Percentiles rank a stretch among this genome's conserved stretches.
Conservation (phyloP, 352 stramenopile genomes). For the Pythium plurisporium region DNA sequence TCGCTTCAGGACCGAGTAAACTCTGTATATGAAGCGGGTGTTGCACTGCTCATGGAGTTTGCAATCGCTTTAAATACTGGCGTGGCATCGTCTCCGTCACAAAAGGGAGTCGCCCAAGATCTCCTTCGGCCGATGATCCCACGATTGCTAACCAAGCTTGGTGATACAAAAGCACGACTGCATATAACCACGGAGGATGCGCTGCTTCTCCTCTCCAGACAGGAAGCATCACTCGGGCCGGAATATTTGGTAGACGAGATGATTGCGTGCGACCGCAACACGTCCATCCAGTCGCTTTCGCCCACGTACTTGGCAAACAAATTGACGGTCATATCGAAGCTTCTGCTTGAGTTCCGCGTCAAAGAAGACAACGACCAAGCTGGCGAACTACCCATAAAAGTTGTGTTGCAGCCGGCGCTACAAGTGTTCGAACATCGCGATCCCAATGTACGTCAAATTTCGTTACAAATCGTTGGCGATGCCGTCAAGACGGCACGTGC, state of each 20-base stretch:
- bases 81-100: slow-evolving; percentile 8
- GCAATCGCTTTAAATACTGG: slow-evolving; percentile 48
- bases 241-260: slow-evolving; percentile 77
- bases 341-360: slow-evolving; percentile 74
- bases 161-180: slow-evolving; percentile 65
- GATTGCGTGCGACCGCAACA: slow-evolving; percentile 59
- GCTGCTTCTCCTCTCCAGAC: slow-evolving; percentile 61
- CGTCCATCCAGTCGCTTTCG: slow-evolving; percentile 45
- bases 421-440: slow-evolving; percentile 76
- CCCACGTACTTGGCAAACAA: slow-evolving; percentile 68
- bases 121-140: slow-evolving; percentile 63
- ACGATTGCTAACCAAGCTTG: slow-evolving; percentile 65
- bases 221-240: slow-evolving; percentile 47
- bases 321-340: slow-evolving; percentile 60
- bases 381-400: slow-evolving; percentile 46
- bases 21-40: slow-evolving; percentile 66
- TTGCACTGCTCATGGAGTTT: slow-evolving; percentile 70
- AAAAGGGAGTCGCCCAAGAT: slow-evolving; percentile 27
- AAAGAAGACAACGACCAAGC: slow-evolving; percentile 40
- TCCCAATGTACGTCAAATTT: slow-evolving; percentile 51
- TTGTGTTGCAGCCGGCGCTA: slow-evolving; percentile 61
- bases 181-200: slow-evolving; percentile 75
- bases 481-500: slow-evolving; percentile 52
- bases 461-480: slow-evolving; percentile 67
- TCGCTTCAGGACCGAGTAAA: slow-evolving; percentile 76